These are phyloP conservation scores for Sanguinoderma infundibulare DNA, from an alignment of 1,284 basidiomycete genomes.

Conservation along the genomic window DNA sequence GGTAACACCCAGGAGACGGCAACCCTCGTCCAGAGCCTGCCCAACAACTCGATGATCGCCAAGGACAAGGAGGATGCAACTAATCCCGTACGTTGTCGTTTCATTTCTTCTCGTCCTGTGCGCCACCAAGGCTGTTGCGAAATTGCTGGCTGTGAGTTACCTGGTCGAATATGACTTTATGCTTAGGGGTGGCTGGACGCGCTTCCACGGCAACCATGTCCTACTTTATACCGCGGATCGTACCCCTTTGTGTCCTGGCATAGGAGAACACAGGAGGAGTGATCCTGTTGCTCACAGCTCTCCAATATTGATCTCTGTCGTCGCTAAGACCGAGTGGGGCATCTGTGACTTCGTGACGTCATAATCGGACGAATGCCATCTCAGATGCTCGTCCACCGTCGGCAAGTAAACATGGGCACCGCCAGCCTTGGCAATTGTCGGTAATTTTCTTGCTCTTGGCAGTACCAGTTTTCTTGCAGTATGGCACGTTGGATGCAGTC, in stretches of 20 bases:
- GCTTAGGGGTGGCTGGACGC: neutral
- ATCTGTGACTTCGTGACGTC: neutral
- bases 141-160: neutral
- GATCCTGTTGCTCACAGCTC: conserved; percentile 42
- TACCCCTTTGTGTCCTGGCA: neutral
- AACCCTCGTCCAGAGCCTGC: conserved; percentile 44
- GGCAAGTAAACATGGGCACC: neutral
- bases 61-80: conserved; percentile 22
- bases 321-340: conserved; percentile 30
- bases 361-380: neutral
- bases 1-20: conserved; percentile 79
- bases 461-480: neutral
- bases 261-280: neutral
- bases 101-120: neutral
- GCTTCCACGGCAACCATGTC: neutral
- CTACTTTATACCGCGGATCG: neutral
- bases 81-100: conserved; percentile 23
- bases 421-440: neutral
- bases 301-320: neutral
- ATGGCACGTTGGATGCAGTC: neutral
- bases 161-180: neutral
- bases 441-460: neutral
- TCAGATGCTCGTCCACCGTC: neutral
- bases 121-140: conserved; percentile 32
- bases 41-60: conserved; percentile 23